Evolutionary conservation across 1,284 basidiomycete genomes (phyloP), one percentile per base, ranked within the genome.

Genomic region (Mycena sp.): DNA sequence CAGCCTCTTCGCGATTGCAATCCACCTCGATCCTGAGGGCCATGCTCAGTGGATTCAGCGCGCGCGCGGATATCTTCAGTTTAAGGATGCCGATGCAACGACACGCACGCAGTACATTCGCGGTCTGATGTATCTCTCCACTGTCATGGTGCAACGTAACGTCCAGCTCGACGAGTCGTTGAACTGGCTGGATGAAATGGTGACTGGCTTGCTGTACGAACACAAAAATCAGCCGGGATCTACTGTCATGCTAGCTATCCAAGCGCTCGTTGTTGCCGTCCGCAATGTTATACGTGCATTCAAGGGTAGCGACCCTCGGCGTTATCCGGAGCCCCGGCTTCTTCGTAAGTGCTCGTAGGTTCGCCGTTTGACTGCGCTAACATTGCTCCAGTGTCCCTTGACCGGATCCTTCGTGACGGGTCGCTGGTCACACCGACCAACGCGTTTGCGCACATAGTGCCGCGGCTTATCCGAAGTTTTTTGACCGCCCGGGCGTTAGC

Each of bases 71-170:
- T 95, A 93, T 69, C 85, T 96, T 60, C 84, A 85, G 61, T 97
- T 97, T 79, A 82, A 84, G 30, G 82, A 87, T 20, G 92, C 92
- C 0, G 93, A 96, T 76, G 83, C 87, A 34, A 85, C 88, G n/a
- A 93, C 93, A 0, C 90, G 95, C 18, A 81, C 90, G 41, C 89
- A 92, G 11, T 89, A 90, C 75, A 89, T 98, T 64, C 89, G 94
- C 10, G 95, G 94, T 0, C 85, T 94, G 78, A 91, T 93, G 87
- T 90, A 93, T 78, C 87, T 95, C 25, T 89, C 89, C 0, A 88
- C 91, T 34, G 86, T 95, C 14, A 86, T 92, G 76, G 86, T 89
- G 25, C 89, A 92, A 71, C 87, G 92, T 61, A 78, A 80, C 0
- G 79, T 93, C 10, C 82, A 87, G 3, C 77, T 96, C 16, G 79